Conservation (phyloP, 805 yeast species). For the Myxozyma nipponensis region DNA sequence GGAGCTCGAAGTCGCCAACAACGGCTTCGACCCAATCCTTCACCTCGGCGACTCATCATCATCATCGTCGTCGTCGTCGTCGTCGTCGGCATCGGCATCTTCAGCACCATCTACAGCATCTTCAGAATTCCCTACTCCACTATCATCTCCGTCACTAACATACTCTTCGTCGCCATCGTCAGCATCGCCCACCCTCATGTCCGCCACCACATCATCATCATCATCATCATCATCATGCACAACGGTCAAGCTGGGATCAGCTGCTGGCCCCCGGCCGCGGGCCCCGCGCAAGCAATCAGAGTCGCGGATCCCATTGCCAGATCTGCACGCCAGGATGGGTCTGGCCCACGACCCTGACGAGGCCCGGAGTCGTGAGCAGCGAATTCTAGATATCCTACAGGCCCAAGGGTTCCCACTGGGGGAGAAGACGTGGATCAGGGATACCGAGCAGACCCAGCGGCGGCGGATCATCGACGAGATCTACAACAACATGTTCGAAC, state of each 20-base stretch:
- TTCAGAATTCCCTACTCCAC: slow-evolving; percentile 25
- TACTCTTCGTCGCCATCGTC: slow-evolving; percentile 4
- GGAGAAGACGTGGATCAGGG: slow-evolving; percentile 79
- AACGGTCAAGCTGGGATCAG: background rate
- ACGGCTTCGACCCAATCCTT: background rate
- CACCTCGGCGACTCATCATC: background rate
- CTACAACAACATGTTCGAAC: slow-evolving; percentile 44
- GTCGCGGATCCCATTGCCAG: slow-evolving; percentile 39
- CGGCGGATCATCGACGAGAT: slow-evolving; percentile 48
- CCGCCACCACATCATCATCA: slow-evolving; percentile 1
- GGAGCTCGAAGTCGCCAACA: background rate
- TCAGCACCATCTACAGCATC: slow-evolving; percentile 13
- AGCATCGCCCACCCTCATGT: background rate
- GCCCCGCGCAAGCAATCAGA: slow-evolving; percentile 35
- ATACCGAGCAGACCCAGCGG: slow-evolving; percentile 57
- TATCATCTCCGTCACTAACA: slow-evolving; percentile 24
- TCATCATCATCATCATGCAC: slow-evolving; percentile 2
- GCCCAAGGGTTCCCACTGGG: slow-evolving; percentile 72
- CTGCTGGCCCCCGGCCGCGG: slow-evolving; percentile 13
- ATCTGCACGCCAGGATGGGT: slow-evolving; percentile 41
- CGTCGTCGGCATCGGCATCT: slow-evolving; percentile 11
- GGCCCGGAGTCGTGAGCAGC: slow-evolving; percentile 40
- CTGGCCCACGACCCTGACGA: slow-evolving; percentile 37
- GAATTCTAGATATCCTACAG: slow-evolving; percentile 38
- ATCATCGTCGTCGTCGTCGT: slow-evolving; percentile 6